Evolutionary conservation across 2,329 filamentous ascomycete species (phyloP).

Genomic region (Aureobasidium leucospermi): DNA sequence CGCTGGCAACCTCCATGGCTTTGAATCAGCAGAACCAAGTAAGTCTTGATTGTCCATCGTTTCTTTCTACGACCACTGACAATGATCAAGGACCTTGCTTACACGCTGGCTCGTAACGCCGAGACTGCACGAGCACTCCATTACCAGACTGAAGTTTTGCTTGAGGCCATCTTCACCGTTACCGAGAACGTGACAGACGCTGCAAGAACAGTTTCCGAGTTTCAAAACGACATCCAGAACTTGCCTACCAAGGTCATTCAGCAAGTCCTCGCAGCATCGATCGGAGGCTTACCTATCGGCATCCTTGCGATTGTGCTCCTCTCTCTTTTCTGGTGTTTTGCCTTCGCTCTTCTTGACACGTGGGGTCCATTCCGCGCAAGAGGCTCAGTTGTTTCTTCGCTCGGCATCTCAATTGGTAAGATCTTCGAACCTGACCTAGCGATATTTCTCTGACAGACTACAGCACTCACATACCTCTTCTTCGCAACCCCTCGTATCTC

Average conservation of each 20-base stretch:
- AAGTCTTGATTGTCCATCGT: neutral
- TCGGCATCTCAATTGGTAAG: constrained; percentile 4
- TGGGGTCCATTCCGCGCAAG: constrained; percentile 4
- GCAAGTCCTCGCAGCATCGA: neutral
- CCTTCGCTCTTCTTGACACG: constrained; percentile 5
- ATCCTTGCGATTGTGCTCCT: neutral
- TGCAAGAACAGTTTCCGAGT: constrained; percentile 4
- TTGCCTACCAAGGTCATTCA: constrained; percentile 3
- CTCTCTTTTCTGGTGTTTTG: neutral
- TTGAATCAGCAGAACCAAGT: constrained; percentile 1
- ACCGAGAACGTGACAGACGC: constrained; percentile 10
- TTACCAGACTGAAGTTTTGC: neutral
- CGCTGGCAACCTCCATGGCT: neutral
- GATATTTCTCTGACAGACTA: neutral
- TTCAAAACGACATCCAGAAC: constrained; percentile 8
- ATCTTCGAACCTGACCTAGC: neutral
- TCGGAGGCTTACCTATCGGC: neutral
- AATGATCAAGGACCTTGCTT: neutral
- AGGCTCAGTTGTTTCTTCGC: neutral
- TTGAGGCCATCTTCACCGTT: neutral
- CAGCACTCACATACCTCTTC: neutral
- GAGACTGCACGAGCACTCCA: neutral
- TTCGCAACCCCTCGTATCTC: neutral
- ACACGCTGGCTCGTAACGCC: neutral
- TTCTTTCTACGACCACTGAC: neutral